Evolutionary conservation across 805 yeast genomes (phyloP).

Genomic region (Yamadazyma tumulicola): DNA sequence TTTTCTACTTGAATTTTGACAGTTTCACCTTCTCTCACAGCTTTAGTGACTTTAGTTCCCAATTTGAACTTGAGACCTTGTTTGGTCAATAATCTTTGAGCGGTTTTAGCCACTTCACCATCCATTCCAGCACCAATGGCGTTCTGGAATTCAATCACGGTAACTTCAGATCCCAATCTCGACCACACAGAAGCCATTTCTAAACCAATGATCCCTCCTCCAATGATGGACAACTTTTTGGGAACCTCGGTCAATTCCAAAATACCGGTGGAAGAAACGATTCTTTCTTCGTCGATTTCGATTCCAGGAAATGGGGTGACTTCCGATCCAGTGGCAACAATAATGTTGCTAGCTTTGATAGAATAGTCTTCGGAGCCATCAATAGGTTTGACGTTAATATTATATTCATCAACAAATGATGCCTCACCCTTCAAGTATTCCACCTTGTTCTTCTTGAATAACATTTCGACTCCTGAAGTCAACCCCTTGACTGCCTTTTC

Average conservation of each 20-base stretch:
- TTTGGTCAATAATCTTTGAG: constrained; percentile 86
- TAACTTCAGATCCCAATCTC: constrained; percentile 92
- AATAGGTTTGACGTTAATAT: constrained; percentile 74
- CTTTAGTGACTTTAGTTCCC: constrained; percentile 87
- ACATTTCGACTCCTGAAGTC: constrained; percentile 91
- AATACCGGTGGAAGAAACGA: constrained; percentile 94
- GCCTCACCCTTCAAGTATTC: constrained; percentile 93
- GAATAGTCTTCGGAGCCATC: constrained; percentile 73
- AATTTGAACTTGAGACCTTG: constrained; percentile 94
- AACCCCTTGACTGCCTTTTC: constrained; percentile 84
- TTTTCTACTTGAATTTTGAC: constrained; percentile 88
- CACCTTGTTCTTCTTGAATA: constrained; percentile 94
- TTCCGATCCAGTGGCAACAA: constrained; percentile 98
- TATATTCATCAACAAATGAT: constrained; percentile 77
- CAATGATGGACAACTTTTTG: constrained; percentile 86
- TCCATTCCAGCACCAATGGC: constrained; percentile 99
- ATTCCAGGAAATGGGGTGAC: constrained; percentile 99
- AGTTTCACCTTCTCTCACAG: constrained; percentile 81
- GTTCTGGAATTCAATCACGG: constrained; percentile 85
- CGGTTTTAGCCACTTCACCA: constrained; percentile 83
- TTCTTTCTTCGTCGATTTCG: constrained; percentile 92
- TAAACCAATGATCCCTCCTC: constrained; percentile 99
- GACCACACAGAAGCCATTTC: constrained; percentile 99
- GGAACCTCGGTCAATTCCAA: constrained; percentile 84
- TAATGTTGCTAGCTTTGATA: constrained; percentile 76